Conservation (phyloP, 371 early-diverging fungal species). For the Syncephalis fuscata region DNA sequence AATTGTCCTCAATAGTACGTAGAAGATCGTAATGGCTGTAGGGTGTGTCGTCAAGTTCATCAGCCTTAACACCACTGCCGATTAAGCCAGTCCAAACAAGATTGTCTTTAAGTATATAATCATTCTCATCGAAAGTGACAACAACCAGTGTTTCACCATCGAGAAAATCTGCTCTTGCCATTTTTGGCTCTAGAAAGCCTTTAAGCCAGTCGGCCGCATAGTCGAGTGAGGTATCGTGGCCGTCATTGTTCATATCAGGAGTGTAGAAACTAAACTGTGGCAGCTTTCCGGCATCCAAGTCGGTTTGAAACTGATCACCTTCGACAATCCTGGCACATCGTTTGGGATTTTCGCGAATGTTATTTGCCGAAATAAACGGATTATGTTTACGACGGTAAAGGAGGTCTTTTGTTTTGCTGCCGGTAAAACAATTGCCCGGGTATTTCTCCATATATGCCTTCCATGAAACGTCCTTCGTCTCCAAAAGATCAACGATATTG, state of each 20-base stretch:
- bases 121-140: constrained; percentile 30
- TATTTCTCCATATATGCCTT: constrained; percentile 42
- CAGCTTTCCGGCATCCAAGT: neutral
- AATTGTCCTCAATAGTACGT: constrained; percentile 38
- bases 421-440: constrained; percentile 26
- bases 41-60: constrained; percentile 4
- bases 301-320: constrained; percentile 10
- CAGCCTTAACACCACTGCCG: constrained; percentile 23
- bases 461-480: constrained; percentile 39
- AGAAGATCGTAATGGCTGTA: constrained; percentile 46
- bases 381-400: constrained; percentile 25
- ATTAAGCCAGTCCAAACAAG: constrained; percentile 25
- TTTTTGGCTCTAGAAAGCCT: constrained; percentile 27
- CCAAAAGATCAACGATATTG: constrained; percentile 38
- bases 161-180: constrained; percentile 22
- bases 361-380: constrained; percentile 36
- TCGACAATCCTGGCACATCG: constrained; percentile 34
- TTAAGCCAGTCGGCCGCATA: constrained; percentile 35
- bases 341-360: constrained; percentile 20
- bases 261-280: constrained; percentile 6
- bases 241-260: constrained; percentile 25
- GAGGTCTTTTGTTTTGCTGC: neutral
- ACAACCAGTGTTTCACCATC: constrained; percentile 27
- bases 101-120: constrained; percentile 14
- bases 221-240: constrained; percentile 28